Percentiles rank a stretch among this genome's conserved stretches.
Evolutionary conservation across 805 yeast species (phyloP).

Genomic region (Saccharomyces mikatae): DNA sequence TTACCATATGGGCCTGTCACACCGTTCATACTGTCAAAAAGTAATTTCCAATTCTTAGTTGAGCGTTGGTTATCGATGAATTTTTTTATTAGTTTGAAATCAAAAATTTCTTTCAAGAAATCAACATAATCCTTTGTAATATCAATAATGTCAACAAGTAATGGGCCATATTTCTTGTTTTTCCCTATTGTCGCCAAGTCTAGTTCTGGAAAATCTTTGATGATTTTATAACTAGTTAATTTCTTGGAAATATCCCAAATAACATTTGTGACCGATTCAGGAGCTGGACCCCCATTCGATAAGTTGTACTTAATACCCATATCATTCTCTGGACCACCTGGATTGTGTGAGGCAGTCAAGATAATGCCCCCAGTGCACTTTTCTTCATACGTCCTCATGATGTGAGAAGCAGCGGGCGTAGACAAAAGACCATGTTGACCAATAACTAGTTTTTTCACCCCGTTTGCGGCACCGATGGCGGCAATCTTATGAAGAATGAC

Average conservation of each 20-base stretch:
- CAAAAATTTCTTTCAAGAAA: constrained; percentile 79
- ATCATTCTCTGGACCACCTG: constrained; percentile 91
- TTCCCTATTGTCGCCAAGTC: constrained; percentile 56
- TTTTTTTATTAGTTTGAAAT: constrained; percentile 67
- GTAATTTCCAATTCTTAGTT: constrained; percentile 54
- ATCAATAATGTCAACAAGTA: constrained; percentile 76
- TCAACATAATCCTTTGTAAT: constrained; percentile 69
- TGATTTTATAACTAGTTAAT: constrained; percentile 53
- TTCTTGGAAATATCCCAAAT: constrained; percentile 65
- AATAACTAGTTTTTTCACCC: constrained; percentile 73
- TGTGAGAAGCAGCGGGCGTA: constrained; percentile 97
- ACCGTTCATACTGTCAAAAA: constrained; percentile 90
- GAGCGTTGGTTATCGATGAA: constrained; percentile 47
- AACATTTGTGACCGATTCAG: constrained; percentile 85
- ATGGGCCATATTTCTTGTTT: constrained; percentile 41
- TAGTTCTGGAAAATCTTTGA: constrained; percentile 50
- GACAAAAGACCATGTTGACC: constrained; percentile 87
- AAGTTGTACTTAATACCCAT: constrained; percentile 94
- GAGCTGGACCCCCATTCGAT: constrained; percentile 97
- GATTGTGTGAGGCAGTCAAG: constrained; percentile 94
- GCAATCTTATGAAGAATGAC: constrained; percentile 75
- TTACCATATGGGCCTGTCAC: constrained; percentile 95
- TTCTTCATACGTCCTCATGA: constrained; percentile 59
- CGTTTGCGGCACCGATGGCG: constrained; percentile 83
- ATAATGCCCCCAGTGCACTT: constrained; percentile 90